These are phyloP conservation scores for Pythium pyrilobum DNA, from an alignment of 352 stramenopile species.

Conservation along the genomic window DNA sequence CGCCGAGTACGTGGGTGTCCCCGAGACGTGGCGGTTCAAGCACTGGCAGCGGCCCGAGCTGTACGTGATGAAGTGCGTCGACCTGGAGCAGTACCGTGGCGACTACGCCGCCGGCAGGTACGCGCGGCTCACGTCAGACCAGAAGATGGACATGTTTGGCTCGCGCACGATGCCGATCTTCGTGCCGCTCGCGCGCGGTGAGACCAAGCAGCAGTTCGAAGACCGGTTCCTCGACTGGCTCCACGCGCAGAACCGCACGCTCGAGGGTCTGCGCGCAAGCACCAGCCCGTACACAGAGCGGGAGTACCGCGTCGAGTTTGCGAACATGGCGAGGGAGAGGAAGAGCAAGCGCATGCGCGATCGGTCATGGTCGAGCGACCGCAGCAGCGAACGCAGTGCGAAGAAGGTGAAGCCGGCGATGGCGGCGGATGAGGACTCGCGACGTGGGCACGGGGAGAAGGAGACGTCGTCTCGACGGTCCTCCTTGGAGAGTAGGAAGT, in stretches of 20 bases:
- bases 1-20: too few relatives aligned
- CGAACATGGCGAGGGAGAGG: too few relatives aligned
- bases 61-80: neutral
- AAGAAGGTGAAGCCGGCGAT: too few relatives aligned
- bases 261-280: neutral
- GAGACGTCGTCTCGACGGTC: too few relatives aligned
- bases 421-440: too few relatives aligned
- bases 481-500: too few relatives aligned
- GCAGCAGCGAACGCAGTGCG: too few relatives aligned
- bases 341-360: neutral
- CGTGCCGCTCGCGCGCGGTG: slow-evolving; percentile 7
- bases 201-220: slow-evolving; percentile 15
- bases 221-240: slow-evolving; percentile 15
- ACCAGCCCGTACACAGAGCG: slow-evolving; percentile 12
- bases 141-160: slow-evolving; percentile 10
- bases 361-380: neutral
- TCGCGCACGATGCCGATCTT: slow-evolving; percentile 1
- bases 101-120: slow-evolving; percentile 5
- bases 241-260: neutral
- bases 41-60: neutral
- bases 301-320: slow-evolving; percentile 15
- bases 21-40: too few relatives aligned
- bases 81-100: slow-evolving; percentile 4
- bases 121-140: neutral
- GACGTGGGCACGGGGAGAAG: too few relatives aligned